Conservation (phyloP, 805 yeast genomes). For the Kregervanrija pseudodelftensis region DNA sequence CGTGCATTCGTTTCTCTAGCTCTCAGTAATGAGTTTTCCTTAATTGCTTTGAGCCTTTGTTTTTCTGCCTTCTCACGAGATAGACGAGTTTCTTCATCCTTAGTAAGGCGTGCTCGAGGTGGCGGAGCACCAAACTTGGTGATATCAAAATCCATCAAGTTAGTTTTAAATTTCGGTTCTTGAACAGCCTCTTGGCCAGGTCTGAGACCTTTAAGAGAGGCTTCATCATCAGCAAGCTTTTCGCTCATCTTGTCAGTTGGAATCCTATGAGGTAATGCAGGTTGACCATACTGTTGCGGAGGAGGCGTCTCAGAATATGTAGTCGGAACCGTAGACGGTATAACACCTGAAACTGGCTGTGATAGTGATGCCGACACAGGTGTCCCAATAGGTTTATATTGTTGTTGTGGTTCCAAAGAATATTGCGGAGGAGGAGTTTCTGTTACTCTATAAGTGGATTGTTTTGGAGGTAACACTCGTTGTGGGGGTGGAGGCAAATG, state of each 20-base stretch:
- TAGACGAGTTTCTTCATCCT: conserved; percentile 18
- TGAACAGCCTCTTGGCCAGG: conserved; percentile 12
- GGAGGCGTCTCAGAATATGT: not conserved
- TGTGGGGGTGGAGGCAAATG: not conserved
- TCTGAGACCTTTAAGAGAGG: no score
- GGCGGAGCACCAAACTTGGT: conserved; percentile 40
- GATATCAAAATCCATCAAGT: conserved; percentile 30
- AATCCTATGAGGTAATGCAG: conserved; percentile 2
- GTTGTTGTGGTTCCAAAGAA: conserved; percentile 4
- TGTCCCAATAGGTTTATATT: conserved; percentile 1
- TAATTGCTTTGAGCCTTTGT: conserved; percentile 20
- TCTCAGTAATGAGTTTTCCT: conserved; percentile 21
- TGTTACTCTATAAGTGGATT: not conserved
- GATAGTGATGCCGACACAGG: not conserved
- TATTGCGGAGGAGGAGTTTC: not conserved
- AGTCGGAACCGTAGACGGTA: not conserved
- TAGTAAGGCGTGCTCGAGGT: conserved; percentile 29
- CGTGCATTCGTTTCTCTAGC: conserved; percentile 12
- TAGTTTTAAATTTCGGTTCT: conserved; percentile 24
- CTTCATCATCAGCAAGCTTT: conserved; percentile 9
- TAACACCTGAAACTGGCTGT: not conserved
- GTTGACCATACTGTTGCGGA: conserved; percentile 4
- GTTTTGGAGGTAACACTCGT: not conserved
- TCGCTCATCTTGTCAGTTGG: conserved; percentile 3
- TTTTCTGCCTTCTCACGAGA: conserved; percentile 20